Evolutionary conservation across 176 grass and related monocot genomes (phyloP).

Genomic region (Musa beccarii): DNA sequence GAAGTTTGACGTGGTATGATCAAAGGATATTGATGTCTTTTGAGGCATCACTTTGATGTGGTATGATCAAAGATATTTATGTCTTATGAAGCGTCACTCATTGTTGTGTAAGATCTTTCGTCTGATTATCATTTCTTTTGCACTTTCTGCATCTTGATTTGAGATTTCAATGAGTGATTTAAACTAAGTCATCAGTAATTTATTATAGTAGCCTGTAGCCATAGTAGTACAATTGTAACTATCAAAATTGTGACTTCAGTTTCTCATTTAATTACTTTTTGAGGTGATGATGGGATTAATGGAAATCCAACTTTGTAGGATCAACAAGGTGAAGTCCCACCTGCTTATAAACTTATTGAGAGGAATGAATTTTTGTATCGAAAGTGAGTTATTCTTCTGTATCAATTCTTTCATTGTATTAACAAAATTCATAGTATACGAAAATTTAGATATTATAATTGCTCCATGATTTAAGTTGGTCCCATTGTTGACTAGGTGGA

Average conservation of each 20-base stretch:
- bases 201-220: neutral
- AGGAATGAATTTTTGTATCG: slow-evolving; percentile 70
- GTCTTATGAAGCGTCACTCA: too few relatives aligned
- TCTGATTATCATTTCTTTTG: too few relatives aligned
- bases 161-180: too few relatives aligned
- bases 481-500: neutral
- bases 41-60: too few relatives aligned
- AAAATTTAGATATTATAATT: neutral
- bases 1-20: too few relatives aligned
- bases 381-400: slow-evolving; percentile 32
- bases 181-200: too few relatives aligned
- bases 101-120: too few relatives aligned
- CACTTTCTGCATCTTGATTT: too few relatives aligned
- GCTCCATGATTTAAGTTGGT: neutral
- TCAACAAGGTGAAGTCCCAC: slow-evolving; percentile 26
- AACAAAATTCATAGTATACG: neutral
- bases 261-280: neutral
- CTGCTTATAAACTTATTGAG: slow-evolving; percentile 69
- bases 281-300: neutral
- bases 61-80: too few relatives aligned
- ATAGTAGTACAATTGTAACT: neutral
- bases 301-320: slow-evolving; percentile 26
- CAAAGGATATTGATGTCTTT: too few relatives aligned
- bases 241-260: neutral
- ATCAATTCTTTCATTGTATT: neutral